A percentile compares a stretch with the other conserved stretches of the same genome.
Conservation (phyloP, 2,329 filamentous ascomycete genomes). For the Talaromyces atroroseus region DNA sequence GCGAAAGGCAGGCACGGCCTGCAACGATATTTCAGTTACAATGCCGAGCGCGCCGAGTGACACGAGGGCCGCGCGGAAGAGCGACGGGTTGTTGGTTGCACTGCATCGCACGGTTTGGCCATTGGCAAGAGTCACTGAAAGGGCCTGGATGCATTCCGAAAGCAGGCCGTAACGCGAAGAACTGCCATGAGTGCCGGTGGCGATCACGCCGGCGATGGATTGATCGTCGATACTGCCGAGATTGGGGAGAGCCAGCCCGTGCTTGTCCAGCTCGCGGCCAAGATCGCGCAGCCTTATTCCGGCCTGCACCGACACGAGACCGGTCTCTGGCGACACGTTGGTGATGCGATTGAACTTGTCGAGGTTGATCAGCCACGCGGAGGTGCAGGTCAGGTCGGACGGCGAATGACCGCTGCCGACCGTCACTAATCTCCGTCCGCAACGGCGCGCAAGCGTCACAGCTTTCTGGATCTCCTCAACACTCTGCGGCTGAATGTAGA, state of each 20-base stretch:
- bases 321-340: conserved; percentile 60
- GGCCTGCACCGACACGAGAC: conserved; percentile 72
- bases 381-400: conserved; percentile 85
- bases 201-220: conserved; percentile 85
- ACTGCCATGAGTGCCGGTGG: conserved; percentile 89
- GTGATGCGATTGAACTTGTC: conserved; percentile 74
- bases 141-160: conserved; percentile 66
- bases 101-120: conserved; percentile 69
- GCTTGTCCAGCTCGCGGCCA: conserved; percentile 64
- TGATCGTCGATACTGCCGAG: conserved; percentile 93
- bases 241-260: conserved; percentile 81
- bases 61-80: conserved; percentile 83
- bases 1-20: conserved; percentile 73
- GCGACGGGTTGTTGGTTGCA: conserved; percentile 60
- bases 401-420: conserved; percentile 92
- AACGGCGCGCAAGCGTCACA: conserved; percentile 72
- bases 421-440: conserved; percentile 73
- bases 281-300: conserved; percentile 77
- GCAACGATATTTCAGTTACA: conserved; percentile 81
- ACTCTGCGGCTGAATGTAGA: conserved; percentile 80
- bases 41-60: conserved; percentile 88
- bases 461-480: conserved; percentile 77
- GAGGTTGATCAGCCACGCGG: conserved; percentile 89
- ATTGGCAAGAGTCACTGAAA: conserved; percentile 78
- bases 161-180: conserved; percentile 78